These are phyloP conservation scores for Ustilago bromivora DNA, from an alignment of 1,284 basidiomycete species.

Conservation along the genomic window DNA sequence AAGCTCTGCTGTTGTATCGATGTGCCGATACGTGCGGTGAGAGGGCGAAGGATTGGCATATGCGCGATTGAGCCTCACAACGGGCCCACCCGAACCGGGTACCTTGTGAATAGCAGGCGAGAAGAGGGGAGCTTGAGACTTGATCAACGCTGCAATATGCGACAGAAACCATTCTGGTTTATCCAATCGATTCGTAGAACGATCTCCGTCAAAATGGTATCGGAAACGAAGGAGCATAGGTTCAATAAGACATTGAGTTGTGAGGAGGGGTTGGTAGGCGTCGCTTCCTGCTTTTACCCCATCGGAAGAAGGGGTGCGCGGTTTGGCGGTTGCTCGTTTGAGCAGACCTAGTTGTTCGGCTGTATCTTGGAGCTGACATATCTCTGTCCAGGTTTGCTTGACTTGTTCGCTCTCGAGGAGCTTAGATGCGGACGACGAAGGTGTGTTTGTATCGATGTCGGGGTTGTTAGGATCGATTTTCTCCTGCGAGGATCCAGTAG, in stretches of 20 bases:
- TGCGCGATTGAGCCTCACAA: conserved; percentile 14
- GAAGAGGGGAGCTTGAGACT: conserved; percentile 74
- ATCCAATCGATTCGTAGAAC: conserved; percentile 90
- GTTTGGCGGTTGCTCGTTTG: conserved; percentile 31
- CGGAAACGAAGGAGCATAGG: conserved; percentile 89
- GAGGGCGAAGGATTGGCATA: conserved; percentile 81
- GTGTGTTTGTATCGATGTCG: neutral
- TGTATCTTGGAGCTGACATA: conserved; percentile 57
- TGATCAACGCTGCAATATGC: conserved; percentile 80
- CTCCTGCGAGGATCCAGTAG: conserved; percentile 37
- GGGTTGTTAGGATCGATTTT: conserved; percentile 13
- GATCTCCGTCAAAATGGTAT: conserved; percentile 90
- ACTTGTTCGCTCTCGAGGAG: conserved; percentile 18
- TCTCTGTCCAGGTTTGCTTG: conserved; percentile 50
- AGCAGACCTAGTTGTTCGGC: conserved; percentile 51
- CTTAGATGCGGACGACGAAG: conserved; percentile 1
- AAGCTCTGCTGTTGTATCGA: conserved; percentile 61
- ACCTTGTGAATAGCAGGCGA: conserved; percentile 72
- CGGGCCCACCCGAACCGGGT: conserved; percentile 23
- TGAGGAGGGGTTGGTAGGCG: conserved; percentile 58
- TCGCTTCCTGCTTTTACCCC: conserved; percentile 50
- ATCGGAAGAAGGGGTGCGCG: neutral
- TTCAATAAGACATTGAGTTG: conserved; percentile 82
- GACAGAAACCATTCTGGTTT: conserved; percentile 98
- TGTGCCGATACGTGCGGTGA: conserved; percentile 72